A percentile compares a stretch with the other conserved stretches of the same genome.
Evolutionary conservation across 441 rosid genomes (phyloP).

Genomic region (Eutrema salsugineum): DNA sequence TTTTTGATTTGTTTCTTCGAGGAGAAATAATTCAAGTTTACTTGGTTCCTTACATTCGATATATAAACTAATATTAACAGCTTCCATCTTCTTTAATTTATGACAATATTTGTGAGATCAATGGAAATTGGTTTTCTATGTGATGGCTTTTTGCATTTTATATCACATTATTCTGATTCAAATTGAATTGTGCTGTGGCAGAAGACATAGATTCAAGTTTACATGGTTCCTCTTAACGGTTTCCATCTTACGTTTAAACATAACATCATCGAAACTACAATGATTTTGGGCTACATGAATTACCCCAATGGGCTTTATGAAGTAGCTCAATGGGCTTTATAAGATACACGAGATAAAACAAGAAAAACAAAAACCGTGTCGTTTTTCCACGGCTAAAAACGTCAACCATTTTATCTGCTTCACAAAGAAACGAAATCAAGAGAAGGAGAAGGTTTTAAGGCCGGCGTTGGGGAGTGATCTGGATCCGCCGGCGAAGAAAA

Average conservation of each 20-base stretch:
- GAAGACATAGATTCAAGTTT: too few relatives aligned
- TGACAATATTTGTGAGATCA: too few relatives aligned
- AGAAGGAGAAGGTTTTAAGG: neutral
- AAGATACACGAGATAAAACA: neutral
- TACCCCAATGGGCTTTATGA: constrained; percentile 1
- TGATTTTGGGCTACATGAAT: neutral
- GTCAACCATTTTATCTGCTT: constrained; percentile 3
- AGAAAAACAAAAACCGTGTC: neutral
- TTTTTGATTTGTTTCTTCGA: too few relatives aligned
- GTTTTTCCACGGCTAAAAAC: neutral
- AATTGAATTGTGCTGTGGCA: too few relatives aligned
- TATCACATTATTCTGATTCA: neutral
- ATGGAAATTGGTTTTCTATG: too few relatives aligned
- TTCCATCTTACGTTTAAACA: too few relatives aligned
- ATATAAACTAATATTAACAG: too few relatives aligned
- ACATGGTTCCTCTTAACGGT: too few relatives aligned
- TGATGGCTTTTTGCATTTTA: too few relatives aligned
- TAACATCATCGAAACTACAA: neutral
- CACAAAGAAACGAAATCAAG: neutral
- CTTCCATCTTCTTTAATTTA: too few relatives aligned
- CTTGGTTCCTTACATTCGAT: too few relatives aligned
- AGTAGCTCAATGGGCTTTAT: constrained; percentile 8
- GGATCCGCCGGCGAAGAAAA: constrained; percentile 23
- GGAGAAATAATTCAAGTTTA: too few relatives aligned
- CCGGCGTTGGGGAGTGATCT: constrained; percentile 4